Evolutionary conservation across 2,329 filamentous ascomycete genomes (phyloP).

Genomic region (Aureobasidium sp.): DNA sequence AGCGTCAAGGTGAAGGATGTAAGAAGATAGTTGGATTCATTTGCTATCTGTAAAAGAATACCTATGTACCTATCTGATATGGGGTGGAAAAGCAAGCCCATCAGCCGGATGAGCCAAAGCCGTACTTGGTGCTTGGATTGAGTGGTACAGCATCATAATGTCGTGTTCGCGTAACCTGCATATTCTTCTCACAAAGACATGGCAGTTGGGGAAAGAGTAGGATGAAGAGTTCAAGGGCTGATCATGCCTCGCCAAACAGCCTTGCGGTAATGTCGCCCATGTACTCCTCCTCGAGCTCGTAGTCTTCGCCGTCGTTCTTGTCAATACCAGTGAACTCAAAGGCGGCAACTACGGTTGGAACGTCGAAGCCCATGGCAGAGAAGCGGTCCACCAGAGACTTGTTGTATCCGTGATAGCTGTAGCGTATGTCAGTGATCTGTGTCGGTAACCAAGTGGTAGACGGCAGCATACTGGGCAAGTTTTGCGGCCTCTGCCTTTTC

Average conservation of each 20-base stretch:
- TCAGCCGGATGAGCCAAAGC: not conserved
- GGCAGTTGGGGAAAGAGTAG: not conserved
- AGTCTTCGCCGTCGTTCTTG: conserved; percentile 66
- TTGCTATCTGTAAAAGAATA: not conserved
- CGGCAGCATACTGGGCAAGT: conserved; percentile 43
- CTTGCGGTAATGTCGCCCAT: conserved; percentile 84
- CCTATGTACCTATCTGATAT: not conserved
- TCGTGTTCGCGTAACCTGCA: conserved; percentile 2
- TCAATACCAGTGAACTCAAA: conserved; percentile 79
- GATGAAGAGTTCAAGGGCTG: not conserved
- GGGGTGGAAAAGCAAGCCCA: not conserved
- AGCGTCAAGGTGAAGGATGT: not conserved
- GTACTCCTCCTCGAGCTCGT: conserved; percentile 80
- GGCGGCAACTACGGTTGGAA: conserved; percentile 76
- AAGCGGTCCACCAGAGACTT: conserved; percentile 76
- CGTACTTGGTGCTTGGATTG: not conserved
- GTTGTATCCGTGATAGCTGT: conserved; percentile 80
- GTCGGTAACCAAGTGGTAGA: conserved; percentile 21
- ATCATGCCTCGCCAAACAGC: conserved; percentile 60
- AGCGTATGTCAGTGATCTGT: not conserved
- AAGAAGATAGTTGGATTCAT: not conserved
- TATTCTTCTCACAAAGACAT: not conserved
- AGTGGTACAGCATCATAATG: conserved; percentile 12
- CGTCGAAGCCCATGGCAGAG: conserved; percentile 81
- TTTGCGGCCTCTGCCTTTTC: conserved; percentile 50